Conservation (phyloP, 2,329 filamentous ascomycete species). For the Epichloe brachyelytri region DNA sequence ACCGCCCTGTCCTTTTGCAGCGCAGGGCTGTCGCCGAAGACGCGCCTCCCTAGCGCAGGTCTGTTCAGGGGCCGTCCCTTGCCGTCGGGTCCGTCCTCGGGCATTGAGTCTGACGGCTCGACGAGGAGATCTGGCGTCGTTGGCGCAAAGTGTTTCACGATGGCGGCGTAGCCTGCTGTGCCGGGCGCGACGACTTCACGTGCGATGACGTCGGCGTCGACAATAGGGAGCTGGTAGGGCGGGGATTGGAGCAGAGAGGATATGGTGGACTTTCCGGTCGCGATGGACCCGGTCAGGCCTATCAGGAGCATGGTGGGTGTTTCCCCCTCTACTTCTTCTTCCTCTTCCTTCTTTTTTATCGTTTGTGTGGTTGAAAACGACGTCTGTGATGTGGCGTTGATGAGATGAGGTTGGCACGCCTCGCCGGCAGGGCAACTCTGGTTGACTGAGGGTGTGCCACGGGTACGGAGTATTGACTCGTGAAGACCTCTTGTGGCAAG, state of each 20-base stretch:
- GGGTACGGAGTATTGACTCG: too few species aligned
- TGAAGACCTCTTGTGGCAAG: too few species aligned
- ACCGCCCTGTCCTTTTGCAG: constrained; percentile 57
- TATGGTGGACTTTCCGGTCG: constrained; percentile 95
- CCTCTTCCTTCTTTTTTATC: background rate
- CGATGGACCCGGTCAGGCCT: constrained; percentile 91
- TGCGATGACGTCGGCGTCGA: constrained; percentile 88
- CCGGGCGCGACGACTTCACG: constrained; percentile 92
- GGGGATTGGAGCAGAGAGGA: constrained; percentile 66
- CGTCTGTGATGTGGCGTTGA: too few species aligned
- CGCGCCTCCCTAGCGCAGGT: constrained; percentile 67
- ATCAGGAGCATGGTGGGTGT: constrained; percentile 42
- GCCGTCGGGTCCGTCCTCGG: constrained; percentile 40
- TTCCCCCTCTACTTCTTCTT: background rate
- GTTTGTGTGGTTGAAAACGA: background rate
- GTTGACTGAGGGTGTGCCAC: too few species aligned
- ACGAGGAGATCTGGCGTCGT: constrained; percentile 79
- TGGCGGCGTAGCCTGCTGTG: constrained; percentile 68
- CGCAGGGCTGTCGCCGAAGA: constrained; percentile 71
- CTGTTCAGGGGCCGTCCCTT: constrained; percentile 70
- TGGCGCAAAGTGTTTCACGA: constrained; percentile 68
- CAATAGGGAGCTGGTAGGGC: constrained; percentile 76
- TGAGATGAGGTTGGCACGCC: too few species aligned
- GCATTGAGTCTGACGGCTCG: constrained; percentile 37
- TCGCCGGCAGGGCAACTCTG: too few species aligned